A percentile compares a stretch with the other conserved stretches of the same genome.
phyloP scores from a whole-genome alignment of 106 monocot genomes.

The Allium fistulosum region DNA sequence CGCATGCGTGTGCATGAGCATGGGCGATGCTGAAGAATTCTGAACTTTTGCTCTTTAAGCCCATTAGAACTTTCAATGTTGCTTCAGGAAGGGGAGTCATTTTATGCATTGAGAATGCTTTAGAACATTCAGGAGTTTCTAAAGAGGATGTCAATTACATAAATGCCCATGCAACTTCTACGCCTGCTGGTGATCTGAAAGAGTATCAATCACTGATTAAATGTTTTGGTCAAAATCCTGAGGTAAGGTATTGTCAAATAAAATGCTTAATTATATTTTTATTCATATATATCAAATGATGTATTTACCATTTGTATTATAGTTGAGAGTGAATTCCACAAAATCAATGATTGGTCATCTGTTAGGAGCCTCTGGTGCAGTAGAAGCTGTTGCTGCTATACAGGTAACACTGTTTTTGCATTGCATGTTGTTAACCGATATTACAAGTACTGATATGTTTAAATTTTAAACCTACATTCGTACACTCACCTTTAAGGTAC shows the following conservation, averaged over 20 bases:
- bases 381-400: conserved; percentile 87
- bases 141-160: conserved; percentile 92
- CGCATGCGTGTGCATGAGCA: no score
- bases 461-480: no score
- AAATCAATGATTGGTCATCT: conserved; percentile 95
- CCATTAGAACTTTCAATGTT: no score
- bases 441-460: no score
- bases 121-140: conserved; percentile 55
- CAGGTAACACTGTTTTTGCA: conserved; percentile 30
- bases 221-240: conserved; percentile 66
- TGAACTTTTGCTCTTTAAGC: conserved; percentile 1
- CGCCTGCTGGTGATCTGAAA: conserved; percentile 75
- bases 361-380: conserved; percentile 80
- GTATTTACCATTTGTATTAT: conserved; percentile 3
- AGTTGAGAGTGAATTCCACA: conserved; percentile 82
- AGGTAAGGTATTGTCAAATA: conserved; percentile 22
- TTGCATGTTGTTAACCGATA: no score
- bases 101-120: conserved; percentile 80
- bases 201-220: conserved; percentile 72
- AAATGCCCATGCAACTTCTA: conserved; percentile 96
- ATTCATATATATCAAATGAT: no score
- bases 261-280: no score
- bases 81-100: conserved; percentile 51
- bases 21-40: background rate
- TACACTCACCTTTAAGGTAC: no score